Evolutionary conservation across 2,329 filamentous ascomycete species (phyloP), one percentile per base, ranked within the genome.

Genomic region (Penicillium sp.): DNA sequence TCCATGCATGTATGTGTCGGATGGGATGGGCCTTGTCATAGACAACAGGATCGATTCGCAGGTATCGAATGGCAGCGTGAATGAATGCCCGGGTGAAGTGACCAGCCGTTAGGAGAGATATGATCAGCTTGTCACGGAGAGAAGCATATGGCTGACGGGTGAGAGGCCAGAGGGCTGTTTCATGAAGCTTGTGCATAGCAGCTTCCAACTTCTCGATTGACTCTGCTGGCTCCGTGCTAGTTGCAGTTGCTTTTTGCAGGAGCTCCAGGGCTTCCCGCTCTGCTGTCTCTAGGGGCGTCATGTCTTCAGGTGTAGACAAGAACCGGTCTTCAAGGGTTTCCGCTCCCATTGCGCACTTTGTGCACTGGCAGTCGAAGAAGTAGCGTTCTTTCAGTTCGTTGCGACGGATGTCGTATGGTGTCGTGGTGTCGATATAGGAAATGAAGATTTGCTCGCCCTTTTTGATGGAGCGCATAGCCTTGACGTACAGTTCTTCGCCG

Each of bases 341-440:
- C 29, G 51, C 51, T 25, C 65, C 68, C 21, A 60, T 51, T 2
- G 68, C 57, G 63, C 85, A 87, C 68, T 81, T 82, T 6, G 66
- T 59, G 65, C 86, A 88, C 41, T 67, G 67, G 71, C 86, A 88
- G 15, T 71, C 73, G 70, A 88, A 88, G 68, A 81, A 84, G 74
- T 86, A 88, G 29, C 81, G 77, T 25, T 77, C 71, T 47, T 72
- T 71, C 1, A 88, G 77, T 63, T 86, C 81, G 2, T 70, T 70
- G 60, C 81, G 82, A 3, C 86, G 81, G n/a, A 76, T 73, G 9
- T 73, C 63, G 27, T 76, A 78, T 0, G 83, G 79, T 39, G 81
- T 79, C 0, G 81, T 84, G 36, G 76, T 75, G 64, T 88, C 86
- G 60, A 86, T 77, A 66, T 89, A 89, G 3, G 84, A 83, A 58